Base-by-base conservation (phyloP, 208 protist genomes). In the Tritrichomonas musculus region DNA sequence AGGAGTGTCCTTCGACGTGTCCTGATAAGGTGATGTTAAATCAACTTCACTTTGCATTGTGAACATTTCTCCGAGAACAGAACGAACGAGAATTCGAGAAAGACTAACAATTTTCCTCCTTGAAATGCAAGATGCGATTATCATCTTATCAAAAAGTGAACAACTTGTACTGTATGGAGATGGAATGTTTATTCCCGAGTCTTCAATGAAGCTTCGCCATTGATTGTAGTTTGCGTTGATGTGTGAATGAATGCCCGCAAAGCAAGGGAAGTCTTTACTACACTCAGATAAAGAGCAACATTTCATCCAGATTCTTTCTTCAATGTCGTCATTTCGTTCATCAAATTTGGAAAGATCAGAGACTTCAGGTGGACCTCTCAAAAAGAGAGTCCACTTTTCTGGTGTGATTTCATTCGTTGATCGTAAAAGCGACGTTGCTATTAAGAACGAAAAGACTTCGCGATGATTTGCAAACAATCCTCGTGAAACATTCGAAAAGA, bases 391-490 rank as follows among this genome's bases (percentile, higher is more conserved):
- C 95, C 94, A 96, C 84, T 96, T 95, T n/a, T 77, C 92, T 1
- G 39, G 66, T n/a, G 94, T 72, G 27, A 97, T 96, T 17, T 93
- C 66, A 66, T 94, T 73, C n/a, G 39, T 50, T 57, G 95, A 77
- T 57, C 96, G 96, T 50, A 96, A 94, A 88, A 99, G 97, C 49
- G 96, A 94, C n/a, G 96, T 94, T 93, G 96, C 97, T 60, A 99
- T 96, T 75, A 99, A 94, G 72, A 98, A 98, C 27, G 97, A 97
- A 93, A 98, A 98, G 82, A 98, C 96, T 36, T 98, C 95, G 96
- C 99, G 99, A 95, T 99, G 97, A 95, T 97, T 97, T 95, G 99
- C 98, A 95, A 99, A 99, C 0, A 99, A 96, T 27, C 98, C 98
- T 69, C 98, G 96, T 95, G 97, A 99, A 69, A 99, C 97, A 94